Conservation (phyloP, 2,329 filamentous ascomycete genomes). For the Chrysosporium queenslandicum region DNA sequence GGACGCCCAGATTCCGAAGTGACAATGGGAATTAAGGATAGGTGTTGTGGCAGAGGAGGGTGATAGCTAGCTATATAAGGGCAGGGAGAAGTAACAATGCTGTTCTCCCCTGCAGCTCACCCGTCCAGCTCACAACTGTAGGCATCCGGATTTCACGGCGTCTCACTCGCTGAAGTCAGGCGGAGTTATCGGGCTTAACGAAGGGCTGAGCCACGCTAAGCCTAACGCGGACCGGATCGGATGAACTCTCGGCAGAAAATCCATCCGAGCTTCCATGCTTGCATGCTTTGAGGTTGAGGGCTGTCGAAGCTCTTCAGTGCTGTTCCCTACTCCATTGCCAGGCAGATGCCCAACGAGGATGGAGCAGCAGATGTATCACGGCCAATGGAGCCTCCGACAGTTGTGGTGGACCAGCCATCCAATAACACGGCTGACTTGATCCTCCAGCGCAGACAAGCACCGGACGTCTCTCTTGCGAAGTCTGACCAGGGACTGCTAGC, state of each 20-base stretch:
- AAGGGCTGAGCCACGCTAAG: background rate
- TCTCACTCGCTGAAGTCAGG: too few species aligned
- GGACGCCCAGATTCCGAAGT: background rate
- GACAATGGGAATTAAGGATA: background rate
- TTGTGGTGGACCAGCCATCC: constrained; percentile 21
- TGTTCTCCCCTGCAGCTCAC: background rate
- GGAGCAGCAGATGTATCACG: constrained; percentile 14
- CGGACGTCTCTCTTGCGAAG: constrained; percentile 24
- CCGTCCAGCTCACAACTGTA: background rate
- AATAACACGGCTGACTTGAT: constrained; percentile 30
- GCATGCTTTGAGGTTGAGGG: background rate
- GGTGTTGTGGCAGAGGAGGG: background rate
- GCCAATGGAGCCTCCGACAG: constrained; percentile 33
- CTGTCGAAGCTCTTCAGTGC: background rate
- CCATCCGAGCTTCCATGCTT: background rate
- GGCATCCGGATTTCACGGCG: too few species aligned
- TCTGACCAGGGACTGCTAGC: constrained; percentile 35
- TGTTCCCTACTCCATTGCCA: background rate
- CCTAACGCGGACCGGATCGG: background rate
- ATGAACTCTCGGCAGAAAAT: background rate
- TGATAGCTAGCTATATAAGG: background rate
- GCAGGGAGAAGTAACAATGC: background rate
- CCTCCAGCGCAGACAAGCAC: constrained; percentile 26
- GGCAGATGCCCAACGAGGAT: constrained; percentile 18
- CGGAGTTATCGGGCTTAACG: too few species aligned